A percentile compares a stretch with the other conserved stretches of the same genome.
Conservation (phyloP, 1,139 yeast species). For the Yamadazyma jaroonii region DNA sequence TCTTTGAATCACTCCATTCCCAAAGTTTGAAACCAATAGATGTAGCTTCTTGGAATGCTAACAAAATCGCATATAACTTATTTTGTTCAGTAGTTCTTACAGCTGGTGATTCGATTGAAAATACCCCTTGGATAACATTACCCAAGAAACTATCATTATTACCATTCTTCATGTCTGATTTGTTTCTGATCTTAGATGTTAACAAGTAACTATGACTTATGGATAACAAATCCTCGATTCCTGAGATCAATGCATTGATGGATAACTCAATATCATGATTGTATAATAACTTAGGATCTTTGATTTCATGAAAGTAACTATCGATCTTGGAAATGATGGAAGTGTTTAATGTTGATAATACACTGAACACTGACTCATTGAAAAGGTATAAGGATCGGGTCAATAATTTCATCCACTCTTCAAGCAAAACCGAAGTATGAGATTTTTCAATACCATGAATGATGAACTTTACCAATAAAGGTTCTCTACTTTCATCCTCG, state of each 20-base stretch:
- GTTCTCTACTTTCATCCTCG: constrained; percentile 31
- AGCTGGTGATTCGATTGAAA: constrained; percentile 71
- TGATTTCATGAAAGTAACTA: constrained; percentile 26
- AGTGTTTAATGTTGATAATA: constrained; percentile 47
- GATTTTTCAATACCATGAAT: constrained; percentile 37
- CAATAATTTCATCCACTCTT: constrained; percentile 47
- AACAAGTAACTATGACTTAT: constrained; percentile 59
- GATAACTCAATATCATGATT: constrained; percentile 40
- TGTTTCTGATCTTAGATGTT: constrained; percentile 28
- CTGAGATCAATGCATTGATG: constrained; percentile 55
- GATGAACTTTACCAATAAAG: constrained; percentile 33
- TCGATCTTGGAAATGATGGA: constrained; percentile 49
- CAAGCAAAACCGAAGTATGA: constrained; percentile 38
- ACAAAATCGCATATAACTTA: constrained; percentile 53
- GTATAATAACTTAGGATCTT: constrained; percentile 8
- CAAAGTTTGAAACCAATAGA: constrained; percentile 60
- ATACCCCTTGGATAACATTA: constrained; percentile 81
- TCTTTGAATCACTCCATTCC: constrained; percentile 65
- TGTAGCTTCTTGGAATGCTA: constrained; percentile 63
- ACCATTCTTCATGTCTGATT: constrained; percentile 15
- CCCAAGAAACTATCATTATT: constrained; percentile 50
- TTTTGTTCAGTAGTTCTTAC: constrained; percentile 53
- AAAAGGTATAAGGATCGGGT: constrained; percentile 45
- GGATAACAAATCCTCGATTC: constrained; percentile 61
- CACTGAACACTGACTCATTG: constrained; percentile 50